These are phyloP conservation scores for Gymnopilus junonius DNA, from an alignment of 768 basidiomycete genomes.

Conservation along the genomic window DNA sequence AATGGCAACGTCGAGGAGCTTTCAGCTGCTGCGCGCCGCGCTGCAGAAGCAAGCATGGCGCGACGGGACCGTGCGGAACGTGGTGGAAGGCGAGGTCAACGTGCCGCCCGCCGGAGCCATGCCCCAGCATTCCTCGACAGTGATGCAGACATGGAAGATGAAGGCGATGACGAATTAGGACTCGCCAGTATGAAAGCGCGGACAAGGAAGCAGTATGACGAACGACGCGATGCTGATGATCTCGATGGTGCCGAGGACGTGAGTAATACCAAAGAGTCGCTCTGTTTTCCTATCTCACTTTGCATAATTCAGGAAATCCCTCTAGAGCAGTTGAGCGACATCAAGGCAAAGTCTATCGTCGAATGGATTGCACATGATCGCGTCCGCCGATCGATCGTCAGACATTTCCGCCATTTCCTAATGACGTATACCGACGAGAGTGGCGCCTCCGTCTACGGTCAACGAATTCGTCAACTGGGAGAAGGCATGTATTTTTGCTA, in stretches of 20 bases:
- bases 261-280: conserved; percentile 29
- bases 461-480: conserved; percentile 90
- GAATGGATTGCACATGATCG: conserved; percentile 97
- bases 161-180: conserved; percentile 70
- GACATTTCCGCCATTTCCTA: conserved; percentile 93
- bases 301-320: conserved; percentile 82
- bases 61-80: conserved; percentile 81
- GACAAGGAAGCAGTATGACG: conserved; percentile 92
- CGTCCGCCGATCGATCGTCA: conserved; percentile 87
- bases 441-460: conserved; percentile 91
- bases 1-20: conserved; percentile 70
- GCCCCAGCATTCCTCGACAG: conserved; percentile 89
- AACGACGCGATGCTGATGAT: conserved; percentile 88
- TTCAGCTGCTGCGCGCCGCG: conserved; percentile 71
- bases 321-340: conserved; percentile 93
- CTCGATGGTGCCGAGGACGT: conserved; percentile 89
- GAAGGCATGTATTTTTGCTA: conserved; percentile 68
- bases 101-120: conserved; percentile 78
- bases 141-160: conserved; percentile 82
- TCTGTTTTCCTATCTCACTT: background rate
- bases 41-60: conserved; percentile 87
- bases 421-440: conserved; percentile 96
- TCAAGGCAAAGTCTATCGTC: conserved; percentile 95
- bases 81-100: conserved; percentile 65
- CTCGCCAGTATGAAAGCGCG: conserved; percentile 77